Conservation (phyloP, 441 rosid species). For the Populus tomentosa region DNA sequence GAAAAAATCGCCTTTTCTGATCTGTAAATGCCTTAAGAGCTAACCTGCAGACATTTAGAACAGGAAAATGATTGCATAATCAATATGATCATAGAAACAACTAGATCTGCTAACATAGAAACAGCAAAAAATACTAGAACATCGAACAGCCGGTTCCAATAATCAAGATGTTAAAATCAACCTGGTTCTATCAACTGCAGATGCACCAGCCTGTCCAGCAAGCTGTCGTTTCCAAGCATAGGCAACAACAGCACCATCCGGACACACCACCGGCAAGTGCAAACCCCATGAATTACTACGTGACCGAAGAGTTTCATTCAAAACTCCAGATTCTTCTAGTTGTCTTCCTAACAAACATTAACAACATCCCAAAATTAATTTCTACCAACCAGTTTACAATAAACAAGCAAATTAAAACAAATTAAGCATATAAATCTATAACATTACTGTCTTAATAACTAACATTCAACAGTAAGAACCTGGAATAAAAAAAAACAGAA, state of each 20-base stretch:
- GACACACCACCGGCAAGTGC: constrained; percentile 95
- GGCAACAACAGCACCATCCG: constrained; percentile 94
- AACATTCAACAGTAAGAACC: background rate
- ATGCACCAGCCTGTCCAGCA: constrained; percentile 98
- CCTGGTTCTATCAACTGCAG: constrained; percentile 97
- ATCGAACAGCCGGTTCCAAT: background rate
- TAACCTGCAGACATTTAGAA: constrained; percentile 37
- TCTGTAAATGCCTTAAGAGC: constrained; percentile 90
- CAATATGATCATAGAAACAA: background rate
- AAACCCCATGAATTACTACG: constrained; percentile 91
- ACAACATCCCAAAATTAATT: constrained; percentile 4
- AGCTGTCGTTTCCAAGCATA: constrained; percentile 98
- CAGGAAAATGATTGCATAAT: background rate
- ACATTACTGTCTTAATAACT: background rate
- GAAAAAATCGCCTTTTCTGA: constrained; percentile 77
- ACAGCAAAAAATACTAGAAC: background rate
- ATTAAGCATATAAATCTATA: background rate
- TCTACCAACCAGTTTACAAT: background rate
- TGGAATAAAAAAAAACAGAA: background rate
- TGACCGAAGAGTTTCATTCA: constrained; percentile 66
- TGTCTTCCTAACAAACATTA: constrained; percentile 58
- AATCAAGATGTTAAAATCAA: constrained; percentile 17
- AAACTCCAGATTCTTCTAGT: constrained; percentile 84
- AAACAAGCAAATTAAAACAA: background rate
- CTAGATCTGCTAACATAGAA: background rate